Evolutionary conservation across 192 early-diverging fungal species (phyloP).

Genomic region (Haplosporangium gracile): DNA sequence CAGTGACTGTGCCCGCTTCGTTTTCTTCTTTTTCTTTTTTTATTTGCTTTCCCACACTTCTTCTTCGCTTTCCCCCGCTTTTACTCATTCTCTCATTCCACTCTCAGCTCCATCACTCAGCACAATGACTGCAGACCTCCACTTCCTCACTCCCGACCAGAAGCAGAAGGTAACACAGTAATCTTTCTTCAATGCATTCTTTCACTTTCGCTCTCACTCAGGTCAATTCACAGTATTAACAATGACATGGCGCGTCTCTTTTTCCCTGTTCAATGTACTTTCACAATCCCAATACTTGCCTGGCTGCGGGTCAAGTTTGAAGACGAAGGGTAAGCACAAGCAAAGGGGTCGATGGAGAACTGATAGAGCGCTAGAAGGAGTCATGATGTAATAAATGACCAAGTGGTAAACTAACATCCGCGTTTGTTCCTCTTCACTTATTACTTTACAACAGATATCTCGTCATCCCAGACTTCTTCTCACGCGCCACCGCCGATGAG

Average conservation of each 20-base stretch:
- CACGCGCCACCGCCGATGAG: conserved; percentile 54
- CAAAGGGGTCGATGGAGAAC: not conserved
- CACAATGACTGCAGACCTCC: conserved; percentile 26
- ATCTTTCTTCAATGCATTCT: too few relatives aligned
- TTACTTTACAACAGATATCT: conserved; percentile 61
- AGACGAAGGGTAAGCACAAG: conserved; percentile 39
- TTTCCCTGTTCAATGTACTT: not conserved
- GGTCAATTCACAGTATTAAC: too few relatives aligned
- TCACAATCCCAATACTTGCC: not conserved
- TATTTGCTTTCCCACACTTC: not conserved
- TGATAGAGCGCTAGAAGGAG: not conserved
- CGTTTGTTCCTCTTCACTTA: not conserved
- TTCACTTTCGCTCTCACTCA: too few relatives aligned
- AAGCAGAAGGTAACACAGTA: conserved; percentile 39
- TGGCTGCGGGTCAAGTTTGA: conserved; percentile 29
- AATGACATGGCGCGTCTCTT: not conserved
- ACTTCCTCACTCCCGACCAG: conserved; percentile 50
- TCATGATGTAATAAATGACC: not conserved
- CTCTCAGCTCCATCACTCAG: not conserved
- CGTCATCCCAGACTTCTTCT: conserved; percentile 77
- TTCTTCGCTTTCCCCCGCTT: not conserved
- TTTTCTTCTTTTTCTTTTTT: not conserved
- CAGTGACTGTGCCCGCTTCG: not conserved
- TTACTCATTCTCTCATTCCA: conserved; percentile 4
- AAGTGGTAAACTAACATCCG: not conserved